Evolutionary conservation across 2,329 filamentous ascomycete genomes (phyloP).

Genomic region (Venturia effusa): DNA sequence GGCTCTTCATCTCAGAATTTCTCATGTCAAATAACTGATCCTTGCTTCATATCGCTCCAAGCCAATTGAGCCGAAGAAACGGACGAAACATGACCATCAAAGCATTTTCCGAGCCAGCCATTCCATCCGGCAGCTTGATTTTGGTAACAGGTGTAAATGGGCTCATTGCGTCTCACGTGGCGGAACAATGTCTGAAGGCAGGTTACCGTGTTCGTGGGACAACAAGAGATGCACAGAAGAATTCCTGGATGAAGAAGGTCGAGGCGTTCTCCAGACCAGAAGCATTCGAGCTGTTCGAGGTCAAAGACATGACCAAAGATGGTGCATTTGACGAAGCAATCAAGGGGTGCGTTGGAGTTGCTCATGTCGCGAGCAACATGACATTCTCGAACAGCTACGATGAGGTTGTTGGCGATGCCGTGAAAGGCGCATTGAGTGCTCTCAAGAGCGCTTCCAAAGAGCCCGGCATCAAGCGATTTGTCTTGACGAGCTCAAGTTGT

Average conservation of each 20-base stretch:
- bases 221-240: slow-evolving; percentile 2
- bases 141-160: slow-evolving; percentile 10
- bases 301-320: slow-evolving; percentile 19
- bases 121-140: slow-evolving; percentile 8
- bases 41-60: too few relatives aligned
- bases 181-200: slow-evolving; percentile 5
- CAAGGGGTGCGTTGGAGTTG: not conserved
- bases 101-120: not conserved
- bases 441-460: slow-evolving; percentile 3
- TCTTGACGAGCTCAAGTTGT: slow-evolving; percentile 9
- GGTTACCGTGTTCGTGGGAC: slow-evolving; percentile 10
- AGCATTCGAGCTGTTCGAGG: slow-evolving; percentile 21
- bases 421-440: not conserved
- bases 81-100: not conserved
- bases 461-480: slow-evolving; percentile 9
- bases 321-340: slow-evolving; percentile 2
- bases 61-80: too few relatives aligned
- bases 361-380: slow-evolving; percentile 9
- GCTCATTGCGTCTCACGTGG: slow-evolving; percentile 9
- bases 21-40: too few relatives aligned
- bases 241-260: slow-evolving; percentile 20
- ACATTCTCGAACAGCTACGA: slow-evolving; percentile 1
- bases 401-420: slow-evolving; percentile 7
- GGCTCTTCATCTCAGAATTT: too few relatives aligned
- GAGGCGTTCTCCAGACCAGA: slow-evolving; percentile 17